Evolutionary conservation across 805 yeast species (phyloP).

Genomic region (Cyberlindnera nakhonratchasimensis): DNA sequence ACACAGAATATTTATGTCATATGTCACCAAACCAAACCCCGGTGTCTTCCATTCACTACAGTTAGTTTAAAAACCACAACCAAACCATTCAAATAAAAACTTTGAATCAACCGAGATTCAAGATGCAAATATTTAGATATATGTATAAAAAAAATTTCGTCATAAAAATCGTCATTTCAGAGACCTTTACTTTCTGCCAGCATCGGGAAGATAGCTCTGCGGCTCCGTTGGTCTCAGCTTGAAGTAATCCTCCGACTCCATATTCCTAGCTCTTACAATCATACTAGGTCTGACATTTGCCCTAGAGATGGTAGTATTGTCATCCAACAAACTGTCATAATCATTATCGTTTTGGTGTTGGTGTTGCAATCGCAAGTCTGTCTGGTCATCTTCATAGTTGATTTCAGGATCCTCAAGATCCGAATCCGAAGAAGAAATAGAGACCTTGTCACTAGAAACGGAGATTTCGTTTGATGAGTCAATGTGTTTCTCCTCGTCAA

Average conservation of each 20-base stretch:
- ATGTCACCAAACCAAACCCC: background rate
- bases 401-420: background rate
- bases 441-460: background rate
- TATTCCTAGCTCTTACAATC: constrained; percentile 20
- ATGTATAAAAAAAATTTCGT: background rate
- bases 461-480: background rate
- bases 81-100: background rate
- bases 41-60: background rate
- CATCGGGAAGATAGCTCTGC: background rate
- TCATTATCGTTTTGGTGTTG: constrained; percentile 3
- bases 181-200: background rate
- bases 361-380: background rate
- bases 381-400: constrained; percentile 2
- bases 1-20: no score
- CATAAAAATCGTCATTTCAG: background rate
- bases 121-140: no score
- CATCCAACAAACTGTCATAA: constrained; percentile 9
- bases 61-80: background rate
- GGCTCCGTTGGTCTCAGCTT: constrained; percentile 9
- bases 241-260: constrained; percentile 26
- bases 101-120: background rate
- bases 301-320: constrained; percentile 1
- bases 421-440: background rate
- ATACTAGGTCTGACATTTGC: constrained; percentile 21
- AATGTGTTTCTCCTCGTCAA: constrained; percentile 15